These are phyloP conservation scores for Gonium pectorale DNA, from an alignment of 139 green algal genomes.

Conservation along the genomic window DNA sequence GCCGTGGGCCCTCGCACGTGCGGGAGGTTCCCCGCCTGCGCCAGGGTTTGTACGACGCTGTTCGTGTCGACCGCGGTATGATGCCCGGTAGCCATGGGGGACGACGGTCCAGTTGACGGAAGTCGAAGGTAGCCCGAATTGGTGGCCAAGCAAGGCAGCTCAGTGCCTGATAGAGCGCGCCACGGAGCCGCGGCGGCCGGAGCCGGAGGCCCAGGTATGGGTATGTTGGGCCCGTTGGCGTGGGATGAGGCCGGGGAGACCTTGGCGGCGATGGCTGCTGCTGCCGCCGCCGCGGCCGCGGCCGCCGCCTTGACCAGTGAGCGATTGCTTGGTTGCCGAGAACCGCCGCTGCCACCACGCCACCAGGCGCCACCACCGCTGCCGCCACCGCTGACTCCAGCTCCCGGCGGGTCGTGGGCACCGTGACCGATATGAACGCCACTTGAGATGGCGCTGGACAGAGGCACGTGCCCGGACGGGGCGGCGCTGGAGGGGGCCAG, in stretches of 20 bases:
- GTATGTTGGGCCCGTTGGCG: no score
- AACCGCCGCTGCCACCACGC: background rate
- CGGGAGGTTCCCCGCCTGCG: constrained; percentile 11
- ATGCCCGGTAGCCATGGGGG: background rate
- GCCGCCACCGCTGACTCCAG: background rate
- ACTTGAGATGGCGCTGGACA: background rate
- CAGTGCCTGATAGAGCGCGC: background rate
- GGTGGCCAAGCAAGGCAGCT: background rate
- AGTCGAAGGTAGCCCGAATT: constrained; percentile 17
- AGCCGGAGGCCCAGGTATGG: no score
- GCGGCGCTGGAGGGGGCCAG: no score
- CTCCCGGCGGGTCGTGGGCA: background rate
- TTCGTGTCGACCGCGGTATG: background rate
- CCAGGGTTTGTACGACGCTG: background rate
- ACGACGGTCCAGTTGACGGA: background rate
- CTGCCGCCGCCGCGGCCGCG: background rate
- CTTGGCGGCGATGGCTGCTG: background rate
- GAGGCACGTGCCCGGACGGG: background rate
- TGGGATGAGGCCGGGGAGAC: no score
- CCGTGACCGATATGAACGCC: background rate
- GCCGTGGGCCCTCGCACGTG: no score
- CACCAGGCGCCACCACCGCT: background rate
- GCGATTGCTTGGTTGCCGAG: background rate
- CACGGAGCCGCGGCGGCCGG: background rate
- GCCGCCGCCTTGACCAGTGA: background rate